Conservation (phyloP, 768 basidiomycete genomes). For the Strobilomyces echinocephalus region DNA sequence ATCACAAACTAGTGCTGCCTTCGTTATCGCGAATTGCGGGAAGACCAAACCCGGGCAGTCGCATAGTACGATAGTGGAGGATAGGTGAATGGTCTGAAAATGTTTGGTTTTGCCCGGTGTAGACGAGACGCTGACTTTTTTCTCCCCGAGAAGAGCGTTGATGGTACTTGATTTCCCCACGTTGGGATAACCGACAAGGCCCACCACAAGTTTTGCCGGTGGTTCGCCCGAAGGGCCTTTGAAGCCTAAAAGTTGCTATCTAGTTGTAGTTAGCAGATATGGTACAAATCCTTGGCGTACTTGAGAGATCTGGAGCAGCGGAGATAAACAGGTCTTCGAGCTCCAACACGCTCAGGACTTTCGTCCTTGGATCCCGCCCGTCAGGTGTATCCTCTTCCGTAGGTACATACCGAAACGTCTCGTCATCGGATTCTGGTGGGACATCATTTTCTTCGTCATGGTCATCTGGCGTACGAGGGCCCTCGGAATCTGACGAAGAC, state of each 20-base stretch:
- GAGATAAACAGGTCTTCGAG: conserved; percentile 77
- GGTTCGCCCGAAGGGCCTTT: conserved; percentile 49
- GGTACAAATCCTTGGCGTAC: conserved; percentile 38
- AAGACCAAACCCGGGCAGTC: conserved; percentile 99
- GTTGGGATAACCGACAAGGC: conserved; percentile 97
- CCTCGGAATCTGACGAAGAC: conserved; percentile 31
- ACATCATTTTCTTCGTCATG: conserved; percentile 29
- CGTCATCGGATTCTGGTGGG: conserved; percentile 29
- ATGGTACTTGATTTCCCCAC: conserved; percentile 98
- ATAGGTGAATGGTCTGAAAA: conserved; percentile 97
- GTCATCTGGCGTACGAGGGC: conserved; percentile 24
- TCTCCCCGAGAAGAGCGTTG: conserved; percentile 91
- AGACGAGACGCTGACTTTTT: conserved; percentile 96
- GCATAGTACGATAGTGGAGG: conserved; percentile 78
- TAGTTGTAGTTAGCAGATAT: neutral
- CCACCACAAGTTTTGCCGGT: conserved; percentile 68
- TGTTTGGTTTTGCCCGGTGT: conserved; percentile 99
- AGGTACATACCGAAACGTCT: conserved; percentile 44
- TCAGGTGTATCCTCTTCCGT: conserved; percentile 53
- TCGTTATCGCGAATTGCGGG: conserved; percentile 96
- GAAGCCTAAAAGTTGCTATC: conserved; percentile 49
- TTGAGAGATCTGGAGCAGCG: conserved; percentile 64
- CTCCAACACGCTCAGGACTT: conserved; percentile 80
- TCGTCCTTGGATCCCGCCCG: conserved; percentile 58
- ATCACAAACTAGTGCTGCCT: conserved; percentile 93